These are phyloP conservation scores for Cylindrotheca closterium DNA, from an alignment of 108 stramenopile species.

Conservation along the genomic window DNA sequence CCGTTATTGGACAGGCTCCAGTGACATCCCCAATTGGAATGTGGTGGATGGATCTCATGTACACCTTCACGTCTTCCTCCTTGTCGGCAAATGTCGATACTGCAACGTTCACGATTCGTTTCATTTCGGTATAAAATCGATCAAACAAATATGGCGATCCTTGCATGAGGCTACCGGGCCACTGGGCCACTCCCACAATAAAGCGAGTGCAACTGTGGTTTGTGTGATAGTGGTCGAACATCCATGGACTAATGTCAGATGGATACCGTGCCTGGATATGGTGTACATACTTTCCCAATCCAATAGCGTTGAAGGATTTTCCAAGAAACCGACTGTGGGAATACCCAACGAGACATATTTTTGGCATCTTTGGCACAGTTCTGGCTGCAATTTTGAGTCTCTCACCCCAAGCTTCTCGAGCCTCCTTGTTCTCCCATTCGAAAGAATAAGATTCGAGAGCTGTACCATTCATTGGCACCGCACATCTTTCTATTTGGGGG, in stretches of 20 bases:
- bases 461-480: not conserved
- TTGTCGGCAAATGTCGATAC: not conserved
- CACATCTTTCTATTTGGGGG: not conserved
- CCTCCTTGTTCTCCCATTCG: not conserved
- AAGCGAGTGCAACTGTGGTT: not conserved
- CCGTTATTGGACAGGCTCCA: not conserved
- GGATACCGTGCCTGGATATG: not conserved
- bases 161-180: not conserved
- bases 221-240: not conserved
- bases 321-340: not conserved
- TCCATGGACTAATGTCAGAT: not conserved
- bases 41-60: not conserved
- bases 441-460: not conserved
- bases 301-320: not conserved
- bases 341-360: not conserved
- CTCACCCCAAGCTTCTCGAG: not conserved
- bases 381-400: not conserved
- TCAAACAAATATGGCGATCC: not conserved
- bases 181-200: not conserved
- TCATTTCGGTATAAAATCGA: not conserved
- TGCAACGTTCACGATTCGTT: not conserved
- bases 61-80: not conserved
- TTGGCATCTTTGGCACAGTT: not conserved
- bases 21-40: slow-evolving; percentile 1
- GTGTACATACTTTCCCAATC: not conserved